Conservation (phyloP, 2,329 filamentous ascomycete species). For the Diplodia sapinea region DNA sequence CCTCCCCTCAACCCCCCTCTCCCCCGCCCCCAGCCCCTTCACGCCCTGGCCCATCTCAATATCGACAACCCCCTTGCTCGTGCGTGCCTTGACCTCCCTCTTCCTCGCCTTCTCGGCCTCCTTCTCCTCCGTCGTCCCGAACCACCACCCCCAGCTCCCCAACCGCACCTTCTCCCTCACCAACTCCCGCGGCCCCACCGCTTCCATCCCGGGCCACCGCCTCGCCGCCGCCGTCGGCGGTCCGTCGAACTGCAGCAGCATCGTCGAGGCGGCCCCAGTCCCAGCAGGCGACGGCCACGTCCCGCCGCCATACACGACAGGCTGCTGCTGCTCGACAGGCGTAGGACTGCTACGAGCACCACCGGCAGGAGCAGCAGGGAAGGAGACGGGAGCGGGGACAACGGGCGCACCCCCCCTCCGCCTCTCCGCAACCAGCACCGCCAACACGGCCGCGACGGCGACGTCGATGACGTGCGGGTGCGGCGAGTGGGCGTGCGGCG, state of each 20-base stretch:
- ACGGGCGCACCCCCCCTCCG: no score
- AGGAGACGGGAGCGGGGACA: no score
- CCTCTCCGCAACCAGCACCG: conserved; percentile 54
- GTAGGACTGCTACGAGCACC: background rate
- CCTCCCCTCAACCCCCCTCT: background rate
- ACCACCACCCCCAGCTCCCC: conserved; percentile 18
- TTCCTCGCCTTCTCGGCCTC: background rate
- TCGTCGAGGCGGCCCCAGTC: background rate
- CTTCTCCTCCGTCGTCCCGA: conserved; percentile 31
- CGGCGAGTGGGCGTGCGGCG: conserved; percentile 39
- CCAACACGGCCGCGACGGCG: conserved; percentile 50
- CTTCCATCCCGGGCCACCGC: conserved; percentile 36
- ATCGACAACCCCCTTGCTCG: conserved; percentile 1
- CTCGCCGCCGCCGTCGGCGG: conserved; percentile 36
- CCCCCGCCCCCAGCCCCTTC: background rate
- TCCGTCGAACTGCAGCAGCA: conserved; percentile 10
- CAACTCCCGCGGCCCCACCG: background rate
- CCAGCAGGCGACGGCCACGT: background rate
- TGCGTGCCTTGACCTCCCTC: background rate
- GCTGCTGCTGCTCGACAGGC: background rate
- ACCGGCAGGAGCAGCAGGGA: no score
- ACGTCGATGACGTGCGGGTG: conserved; percentile 55
- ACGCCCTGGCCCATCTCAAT: conserved; percentile 32
- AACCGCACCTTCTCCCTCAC: conserved; percentile 5
- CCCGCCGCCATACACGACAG: conserved; percentile 8